Evolutionary conservation across 768 basidiomycete species (phyloP).

Genomic region (Naganishia antarctica): DNA sequence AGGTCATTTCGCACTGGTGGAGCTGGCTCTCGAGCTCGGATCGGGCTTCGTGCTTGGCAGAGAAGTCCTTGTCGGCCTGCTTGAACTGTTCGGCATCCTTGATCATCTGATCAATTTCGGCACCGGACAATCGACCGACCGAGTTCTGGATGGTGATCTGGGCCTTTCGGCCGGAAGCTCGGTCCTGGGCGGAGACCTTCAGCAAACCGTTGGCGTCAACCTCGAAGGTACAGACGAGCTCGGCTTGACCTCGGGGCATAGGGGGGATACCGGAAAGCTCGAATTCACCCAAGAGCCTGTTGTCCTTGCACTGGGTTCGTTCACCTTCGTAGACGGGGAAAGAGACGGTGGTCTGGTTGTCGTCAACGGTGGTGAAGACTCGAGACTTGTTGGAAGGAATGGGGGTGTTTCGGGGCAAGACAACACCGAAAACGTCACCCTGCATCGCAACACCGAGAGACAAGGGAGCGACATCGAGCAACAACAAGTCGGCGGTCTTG

Average conservation of each 20-base stretch:
- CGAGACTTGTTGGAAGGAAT: conserved; percentile 99
- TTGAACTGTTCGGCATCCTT: conserved; percentile 86
- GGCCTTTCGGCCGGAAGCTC: conserved; percentile 97
- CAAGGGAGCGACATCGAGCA: conserved; percentile 96
- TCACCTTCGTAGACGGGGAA: conserved; percentile 99
- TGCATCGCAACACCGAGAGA: conserved; percentile 99
- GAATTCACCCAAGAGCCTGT: conserved; percentile 97
- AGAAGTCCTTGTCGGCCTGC: conserved; percentile 76
- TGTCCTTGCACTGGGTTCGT: conserved; percentile 98
- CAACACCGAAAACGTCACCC: conserved; percentile 98
- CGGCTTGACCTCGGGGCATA: conserved; percentile 98
- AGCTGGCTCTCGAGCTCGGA: conserved; percentile 97
- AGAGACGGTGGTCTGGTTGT: conserved; percentile 99
- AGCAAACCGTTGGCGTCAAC: conserved; percentile 98
- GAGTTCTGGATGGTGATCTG: conserved; percentile 96
- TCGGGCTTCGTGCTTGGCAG: conserved; percentile 94
- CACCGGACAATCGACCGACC: conserved; percentile 92
- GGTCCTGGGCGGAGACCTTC: conserved; percentile 97
- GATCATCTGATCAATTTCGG: conserved; percentile 99
- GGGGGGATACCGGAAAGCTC: conserved; percentile 98
- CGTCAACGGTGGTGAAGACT: conserved; percentile 99
- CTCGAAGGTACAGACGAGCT: conserved; percentile 98
- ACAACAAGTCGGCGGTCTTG: conserved; percentile 94
- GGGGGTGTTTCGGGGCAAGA: conserved; percentile 98
- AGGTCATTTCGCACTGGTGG: conserved; percentile 92